A percentile compares a stretch with the other conserved stretches of the same genome.
phyloP scores from a whole-genome alignment of 441 rosid genomes.

The Gossypium laxum region DNA sequence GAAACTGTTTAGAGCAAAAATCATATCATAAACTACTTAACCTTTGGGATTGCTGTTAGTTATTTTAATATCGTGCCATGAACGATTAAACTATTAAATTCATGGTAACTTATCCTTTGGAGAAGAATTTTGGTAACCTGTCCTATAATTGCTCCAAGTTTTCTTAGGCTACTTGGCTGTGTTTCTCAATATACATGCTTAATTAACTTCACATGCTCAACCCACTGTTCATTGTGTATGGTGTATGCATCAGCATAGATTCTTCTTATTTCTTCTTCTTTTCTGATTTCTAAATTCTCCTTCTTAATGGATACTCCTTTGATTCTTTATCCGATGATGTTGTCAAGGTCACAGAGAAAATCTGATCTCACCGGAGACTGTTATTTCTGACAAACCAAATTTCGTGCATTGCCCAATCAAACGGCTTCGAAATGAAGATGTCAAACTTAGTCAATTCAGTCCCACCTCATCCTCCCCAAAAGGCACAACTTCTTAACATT shows the following conservation, averaged over 20 bases:
- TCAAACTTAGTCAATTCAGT: conserved; percentile 26
- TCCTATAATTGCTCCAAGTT: background rate
- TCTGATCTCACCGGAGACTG: conserved; percentile 25
- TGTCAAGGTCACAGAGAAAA: conserved; percentile 31
- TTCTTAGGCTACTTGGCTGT: background rate
- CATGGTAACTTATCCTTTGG: background rate
- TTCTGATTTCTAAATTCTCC: background rate
- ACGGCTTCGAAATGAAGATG: conserved; percentile 34
- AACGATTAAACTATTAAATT: background rate
- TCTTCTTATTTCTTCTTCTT: background rate
- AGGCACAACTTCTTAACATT: conserved; percentile 34
- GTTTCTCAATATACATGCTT: background rate
- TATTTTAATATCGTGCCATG: background rate
- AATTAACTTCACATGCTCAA: background rate
- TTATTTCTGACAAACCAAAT: conserved; percentile 31
- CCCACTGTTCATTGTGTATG: background rate
- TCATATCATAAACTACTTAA: background rate
- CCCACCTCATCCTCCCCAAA: conserved; percentile 34
- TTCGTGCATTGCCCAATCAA: conserved; percentile 33
- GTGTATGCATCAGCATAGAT: background rate
- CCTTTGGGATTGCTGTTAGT: background rate
- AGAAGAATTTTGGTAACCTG: background rate
- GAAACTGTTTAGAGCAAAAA: background rate
- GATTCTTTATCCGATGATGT: conserved; percentile 17
- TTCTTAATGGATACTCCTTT: background rate